Evolutionary conservation across 768 basidiomycete species (phyloP), one percentile per base, ranked within the genome.

Genomic region (Plicaturopsis crispa): DNA sequence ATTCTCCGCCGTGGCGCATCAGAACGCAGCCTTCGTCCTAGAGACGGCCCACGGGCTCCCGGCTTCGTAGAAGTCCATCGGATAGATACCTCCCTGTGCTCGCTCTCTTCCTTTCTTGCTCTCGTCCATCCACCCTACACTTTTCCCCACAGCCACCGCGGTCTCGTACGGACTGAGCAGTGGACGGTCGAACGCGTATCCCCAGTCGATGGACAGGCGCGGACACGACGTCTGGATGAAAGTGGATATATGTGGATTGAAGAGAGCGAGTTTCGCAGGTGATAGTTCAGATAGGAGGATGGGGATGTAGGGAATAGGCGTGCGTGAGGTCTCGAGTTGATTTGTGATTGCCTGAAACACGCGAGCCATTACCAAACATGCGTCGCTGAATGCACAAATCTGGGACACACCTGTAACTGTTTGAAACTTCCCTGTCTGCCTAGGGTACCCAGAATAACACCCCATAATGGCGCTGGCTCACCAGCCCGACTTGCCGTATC

Each of bases 161-260:
- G 87, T 83, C 60, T 98, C 96, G 54, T 97, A 99, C 1, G 94
- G 92, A 49, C 82, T 92, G 24, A 99, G 62, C 35, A 98, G 65
- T 2, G 96, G 96, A 16, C 73, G 67, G 38, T 82, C 69, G 62
- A 99, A 99, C 1, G 94, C 96, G 53, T 93, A 93, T 3, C 96
- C 96, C 96, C 96, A 99, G 54, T 99, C 96, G 41, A 98, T 98
- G 13, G 89, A 92, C 38, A 99, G 65, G 18, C 96, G 79, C 3
- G 96, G 96, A 58, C 96, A 98, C 0, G 92, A 89, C 1, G 96
- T 99, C 56, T 98, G 96, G 13, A 98, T 76, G 56, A 98, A 98
- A 0, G 86, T 80, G 2, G 87, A 80, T 48, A 98, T 73, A 44
- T 90, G 76, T 1, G 79, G 76, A 33, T 72, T 68, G 57, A 99